Conservation (phyloP, 1,284 basidiomycete species). For the Marasmius sp. region DNA sequence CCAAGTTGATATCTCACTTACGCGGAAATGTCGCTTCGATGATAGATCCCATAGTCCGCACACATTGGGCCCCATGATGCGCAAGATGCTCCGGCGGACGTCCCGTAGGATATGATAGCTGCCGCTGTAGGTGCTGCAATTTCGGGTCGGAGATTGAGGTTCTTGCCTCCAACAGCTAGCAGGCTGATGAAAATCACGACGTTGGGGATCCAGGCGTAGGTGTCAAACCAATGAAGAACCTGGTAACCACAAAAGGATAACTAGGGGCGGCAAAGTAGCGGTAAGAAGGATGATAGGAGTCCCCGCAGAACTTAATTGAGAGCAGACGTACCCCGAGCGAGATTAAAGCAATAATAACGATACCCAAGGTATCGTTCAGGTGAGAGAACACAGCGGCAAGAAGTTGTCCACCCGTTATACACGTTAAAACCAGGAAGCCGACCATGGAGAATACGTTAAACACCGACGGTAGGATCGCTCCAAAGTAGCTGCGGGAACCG, state of each 20-base stretch:
- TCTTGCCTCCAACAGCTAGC: constrained; percentile 56
- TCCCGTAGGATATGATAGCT: constrained; percentile 41
- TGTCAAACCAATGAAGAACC: constrained; percentile 65
- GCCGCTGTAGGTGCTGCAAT: constrained; percentile 29
- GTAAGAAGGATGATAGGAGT: not conserved
- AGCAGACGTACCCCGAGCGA: constrained; percentile 52
- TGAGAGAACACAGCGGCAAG: constrained; percentile 58
- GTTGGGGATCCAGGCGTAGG: constrained; percentile 67
- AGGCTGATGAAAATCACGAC: constrained; percentile 66
- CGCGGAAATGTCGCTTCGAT: constrained; percentile 48
- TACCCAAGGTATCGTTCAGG: constrained; percentile 60
- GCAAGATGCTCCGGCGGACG: constrained; percentile 40
- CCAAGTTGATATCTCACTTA: constrained; percentile 22
- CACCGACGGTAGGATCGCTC: constrained; percentile 59
- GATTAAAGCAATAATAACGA: constrained; percentile 74
- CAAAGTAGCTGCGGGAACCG: constrained; percentile 49
- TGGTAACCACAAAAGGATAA: constrained; percentile 62
- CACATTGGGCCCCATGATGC: constrained; percentile 56
- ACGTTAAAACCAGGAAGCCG: constrained; percentile 72
- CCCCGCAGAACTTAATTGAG: not conserved
- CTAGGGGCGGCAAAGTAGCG: constrained; percentile 21
- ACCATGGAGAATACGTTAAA: constrained; percentile 65
- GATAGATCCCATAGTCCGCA: constrained; percentile 63
- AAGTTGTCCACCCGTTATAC: constrained; percentile 75
- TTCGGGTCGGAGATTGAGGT: constrained; percentile 34